Percentiles rank a stretch among this genome's conserved stretches.
phyloP scores from a whole-genome alignment of 768 basidiomycete genomes.

The Rhodotorula graminis region DNA sequence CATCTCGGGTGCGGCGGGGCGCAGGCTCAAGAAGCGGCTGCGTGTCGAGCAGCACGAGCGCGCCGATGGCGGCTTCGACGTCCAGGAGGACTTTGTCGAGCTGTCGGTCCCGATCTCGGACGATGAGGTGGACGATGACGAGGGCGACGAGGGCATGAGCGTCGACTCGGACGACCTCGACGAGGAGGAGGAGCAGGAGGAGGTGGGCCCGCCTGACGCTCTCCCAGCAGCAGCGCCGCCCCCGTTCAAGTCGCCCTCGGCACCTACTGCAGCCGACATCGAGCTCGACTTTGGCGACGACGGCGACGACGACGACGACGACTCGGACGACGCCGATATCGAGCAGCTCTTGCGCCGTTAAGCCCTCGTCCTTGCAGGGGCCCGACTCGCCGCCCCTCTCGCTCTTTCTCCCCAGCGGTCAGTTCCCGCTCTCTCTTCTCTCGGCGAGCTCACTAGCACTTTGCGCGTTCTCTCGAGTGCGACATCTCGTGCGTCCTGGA shows the following conservation, averaged over 20 bases:
- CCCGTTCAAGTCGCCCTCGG: not conserved
- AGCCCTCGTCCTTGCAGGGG: not conserved
- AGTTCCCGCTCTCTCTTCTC: no score
- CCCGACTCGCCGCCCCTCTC: not conserved
- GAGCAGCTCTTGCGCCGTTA: slow-evolving; percentile 8
- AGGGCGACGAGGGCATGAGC: slow-evolving; percentile 25
- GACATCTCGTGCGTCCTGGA: no score
- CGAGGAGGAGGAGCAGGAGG: not conserved
- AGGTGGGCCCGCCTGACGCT: not conserved
- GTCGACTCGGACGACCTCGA: slow-evolving; percentile 29
- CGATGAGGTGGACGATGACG: slow-evolving; percentile 5
- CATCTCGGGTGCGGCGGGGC: slow-evolving; percentile 34
- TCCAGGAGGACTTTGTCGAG: slow-evolving; percentile 38
- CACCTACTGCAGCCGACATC: not conserved
- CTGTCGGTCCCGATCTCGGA: slow-evolving; percentile 19
- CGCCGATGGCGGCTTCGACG: slow-evolving; percentile 5
- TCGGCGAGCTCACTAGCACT: no score
- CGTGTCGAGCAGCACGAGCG: no score
- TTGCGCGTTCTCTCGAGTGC: no score
- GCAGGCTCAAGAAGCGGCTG: not conserved
- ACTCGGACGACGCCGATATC: slow-evolving; percentile 14
- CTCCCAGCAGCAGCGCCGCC: not conserved
- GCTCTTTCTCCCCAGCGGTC: not conserved
- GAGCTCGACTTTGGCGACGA: slow-evolving; percentile 23
- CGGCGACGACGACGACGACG: slow-evolving; percentile 17